These are phyloP conservation scores for Spatholobus suberectus DNA, from an alignment of 306 rosid genomes.

Conservation along the genomic window DNA sequence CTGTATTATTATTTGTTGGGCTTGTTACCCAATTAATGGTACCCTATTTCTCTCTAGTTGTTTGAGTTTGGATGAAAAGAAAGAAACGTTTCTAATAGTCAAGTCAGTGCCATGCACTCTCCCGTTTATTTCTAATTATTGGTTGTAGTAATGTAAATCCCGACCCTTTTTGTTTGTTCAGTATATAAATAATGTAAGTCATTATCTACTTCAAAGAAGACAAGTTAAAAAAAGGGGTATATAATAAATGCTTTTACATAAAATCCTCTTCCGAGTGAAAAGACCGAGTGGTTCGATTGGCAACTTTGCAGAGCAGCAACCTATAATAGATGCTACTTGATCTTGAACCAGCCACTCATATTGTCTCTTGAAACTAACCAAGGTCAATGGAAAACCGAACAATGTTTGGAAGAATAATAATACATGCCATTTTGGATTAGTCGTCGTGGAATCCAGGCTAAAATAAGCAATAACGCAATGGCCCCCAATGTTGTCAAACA, in stretches of 20 bases:
- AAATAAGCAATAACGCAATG: conserved; percentile 35
- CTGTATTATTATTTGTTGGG: not conserved
- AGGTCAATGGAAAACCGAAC: conserved; percentile 25
- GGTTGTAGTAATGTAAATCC: not conserved
- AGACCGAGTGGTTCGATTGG: conserved; percentile 24
- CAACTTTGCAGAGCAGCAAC: conserved; percentile 36
- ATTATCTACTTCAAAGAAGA: not conserved
- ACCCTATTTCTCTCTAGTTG: not conserved
- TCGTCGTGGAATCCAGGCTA: conserved; percentile 42
- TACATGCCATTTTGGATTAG: conserved; percentile 45
- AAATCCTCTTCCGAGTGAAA: conserved; percentile 37
- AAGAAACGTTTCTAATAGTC: not conserved
- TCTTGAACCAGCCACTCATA: conserved; percentile 35
- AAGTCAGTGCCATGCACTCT: not conserved
- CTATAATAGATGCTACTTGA: conserved; percentile 27
- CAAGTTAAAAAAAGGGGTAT: not conserved
- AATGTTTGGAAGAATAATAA: conserved; percentile 35
- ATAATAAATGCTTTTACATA: conserved; percentile 37
- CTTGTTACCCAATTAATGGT: not conserved
- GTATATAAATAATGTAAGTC: not conserved
- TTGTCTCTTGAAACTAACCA: conserved; percentile 32
- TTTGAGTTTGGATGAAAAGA: not conserved
- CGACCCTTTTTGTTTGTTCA: not conserved
- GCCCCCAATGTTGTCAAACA: conserved; percentile 41
- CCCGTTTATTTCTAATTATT: not conserved